Base-by-base conservation (phyloP, 208 protist species). In the Phytomonas sp. region DNA sequence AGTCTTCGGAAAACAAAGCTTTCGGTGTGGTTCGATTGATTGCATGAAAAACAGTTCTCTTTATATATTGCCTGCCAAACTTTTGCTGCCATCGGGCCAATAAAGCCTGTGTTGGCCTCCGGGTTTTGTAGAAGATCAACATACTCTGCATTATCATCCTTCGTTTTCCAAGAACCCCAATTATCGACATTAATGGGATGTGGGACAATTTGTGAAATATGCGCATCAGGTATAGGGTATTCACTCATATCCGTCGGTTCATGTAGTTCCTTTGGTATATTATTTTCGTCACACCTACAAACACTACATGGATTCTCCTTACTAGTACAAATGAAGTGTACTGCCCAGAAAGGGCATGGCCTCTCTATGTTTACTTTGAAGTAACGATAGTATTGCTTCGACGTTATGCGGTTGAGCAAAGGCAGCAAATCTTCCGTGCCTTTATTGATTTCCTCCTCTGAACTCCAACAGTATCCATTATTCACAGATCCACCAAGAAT, bases 31-130 rank as follows among this genome's bases (percentile, higher is more conserved):
- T 83, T 63, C 4, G 37, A 72, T 4, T 79, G 69, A 11, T 70
- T 62, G 0, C 70, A 61, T 17, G 73, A 67, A 32, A 94, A 51
- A 71, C 88, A 96, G 74, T 95, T 95, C 65, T 96, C 88, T 0
- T 81, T 79, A 71, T 95, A 95, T 60, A 96, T 92, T 26, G 91
- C 80, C 20, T 85, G 73, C 91, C 89, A 96, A 36, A 96, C 88
- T 31, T 81, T 75, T 4, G 69, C 40, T 5, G 88, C 89, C 40
- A 95, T 67, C 23, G 89, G 89, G 6, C 89, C 89, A 1, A 80
- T 75, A 73, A 89, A 96, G n/a, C 89, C 89, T 4, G 89, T 96
- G 78, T 95, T 95, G 28, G 76, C 87, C 62, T 94, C 87, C 0
- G 92, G 92, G 65, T 95, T 94, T 37, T 85, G 72, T 28, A 87